phyloP scores from a whole-genome alignment of 495 filamentous ascomycete genomes.

The Penicillium alfredii region DNA sequence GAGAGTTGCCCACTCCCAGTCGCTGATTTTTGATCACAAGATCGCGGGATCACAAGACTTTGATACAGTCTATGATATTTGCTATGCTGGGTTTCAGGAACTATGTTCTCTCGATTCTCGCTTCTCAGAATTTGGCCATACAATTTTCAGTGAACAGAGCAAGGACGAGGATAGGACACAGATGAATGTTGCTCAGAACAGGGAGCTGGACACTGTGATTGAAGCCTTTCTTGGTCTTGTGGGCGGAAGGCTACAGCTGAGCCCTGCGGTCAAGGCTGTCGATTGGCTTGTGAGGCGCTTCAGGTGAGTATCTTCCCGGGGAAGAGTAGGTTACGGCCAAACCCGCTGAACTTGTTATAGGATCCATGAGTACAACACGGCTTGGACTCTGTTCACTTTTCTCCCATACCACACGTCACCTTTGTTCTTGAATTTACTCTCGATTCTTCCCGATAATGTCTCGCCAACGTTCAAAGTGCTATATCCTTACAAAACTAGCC shows the following conservation, averaged over 20 bases:
- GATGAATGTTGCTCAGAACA: slow-evolving; percentile 75
- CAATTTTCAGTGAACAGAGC: slow-evolving; percentile 87
- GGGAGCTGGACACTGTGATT: slow-evolving; percentile 67
- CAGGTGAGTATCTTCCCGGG: slow-evolving; percentile 50
- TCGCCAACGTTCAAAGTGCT: slow-evolving; percentile 76
- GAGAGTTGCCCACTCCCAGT: slow-evolving; percentile 81
- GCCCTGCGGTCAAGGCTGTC: slow-evolving; percentile 78
- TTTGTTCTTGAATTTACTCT: slow-evolving; percentile 72
- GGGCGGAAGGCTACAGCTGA: slow-evolving; percentile 68
- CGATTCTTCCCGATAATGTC: slow-evolving; percentile 68
- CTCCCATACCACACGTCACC: slow-evolving; percentile 84
- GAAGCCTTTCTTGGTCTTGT: slow-evolving; percentile 76
- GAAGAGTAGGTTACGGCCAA: too few species aligned
- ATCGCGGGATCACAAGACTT: slow-evolving; percentile 81
- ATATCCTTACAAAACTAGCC: slow-evolving; percentile 70
- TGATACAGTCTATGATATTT: slow-evolving; percentile 79
- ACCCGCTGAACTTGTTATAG: too few species aligned
- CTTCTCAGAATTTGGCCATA: slow-evolving; percentile 61
- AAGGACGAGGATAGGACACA: slow-evolving; percentile 77
- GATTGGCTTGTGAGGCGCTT: slow-evolving; percentile 95
- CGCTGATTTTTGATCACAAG: slow-evolving; percentile 79
- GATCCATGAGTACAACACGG: slow-evolving; percentile 84
- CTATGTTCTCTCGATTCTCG: slow-evolving; percentile 77
- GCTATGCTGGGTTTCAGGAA: slow-evolving; percentile 81
- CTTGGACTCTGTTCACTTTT: slow-evolving; percentile 74